Evolutionary conservation across 83 land plant species (phyloP).

Genomic region (Picea abies): DNA sequence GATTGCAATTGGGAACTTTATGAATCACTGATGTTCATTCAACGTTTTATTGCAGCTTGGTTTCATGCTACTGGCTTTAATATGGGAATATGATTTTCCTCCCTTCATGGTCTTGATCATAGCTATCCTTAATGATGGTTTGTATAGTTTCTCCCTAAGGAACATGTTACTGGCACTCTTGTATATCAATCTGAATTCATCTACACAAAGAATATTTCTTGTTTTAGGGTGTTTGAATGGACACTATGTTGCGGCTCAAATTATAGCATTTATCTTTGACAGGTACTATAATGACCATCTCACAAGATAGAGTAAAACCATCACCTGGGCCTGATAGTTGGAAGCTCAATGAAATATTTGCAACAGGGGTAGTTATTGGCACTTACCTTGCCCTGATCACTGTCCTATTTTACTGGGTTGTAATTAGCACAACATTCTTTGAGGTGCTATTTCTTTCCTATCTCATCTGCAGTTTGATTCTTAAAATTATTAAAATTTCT

Average conservation of each 20-base stretch:
- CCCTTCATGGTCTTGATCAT: constrained; percentile 82
- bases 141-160: background rate
- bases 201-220: background rate
- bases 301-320: constrained; percentile 77
- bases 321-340: constrained; percentile 66
- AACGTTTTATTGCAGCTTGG: constrained; percentile 44
- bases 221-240: background rate
- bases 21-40: too few species aligned
- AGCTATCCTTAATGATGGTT: constrained; percentile 74
- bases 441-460: background rate
- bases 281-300: constrained; percentile 82
- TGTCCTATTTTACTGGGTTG: constrained; percentile 53
- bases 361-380: constrained; percentile 64
- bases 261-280: background rate
- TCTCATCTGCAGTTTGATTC: background rate
- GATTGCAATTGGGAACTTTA: too few species aligned
- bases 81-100: constrained; percentile 69
- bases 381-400: constrained; percentile 62
- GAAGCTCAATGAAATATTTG: constrained; percentile 68
- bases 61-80: constrained; percentile 62
- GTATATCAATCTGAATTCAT: background rate
- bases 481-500: background rate
- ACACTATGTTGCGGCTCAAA: background rate
- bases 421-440: constrained; percentile 45
- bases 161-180: background rate